These are phyloP conservation scores for Sonneratia alba DNA, from an alignment of 345 rosid genomes.

Conservation along the genomic window DNA sequence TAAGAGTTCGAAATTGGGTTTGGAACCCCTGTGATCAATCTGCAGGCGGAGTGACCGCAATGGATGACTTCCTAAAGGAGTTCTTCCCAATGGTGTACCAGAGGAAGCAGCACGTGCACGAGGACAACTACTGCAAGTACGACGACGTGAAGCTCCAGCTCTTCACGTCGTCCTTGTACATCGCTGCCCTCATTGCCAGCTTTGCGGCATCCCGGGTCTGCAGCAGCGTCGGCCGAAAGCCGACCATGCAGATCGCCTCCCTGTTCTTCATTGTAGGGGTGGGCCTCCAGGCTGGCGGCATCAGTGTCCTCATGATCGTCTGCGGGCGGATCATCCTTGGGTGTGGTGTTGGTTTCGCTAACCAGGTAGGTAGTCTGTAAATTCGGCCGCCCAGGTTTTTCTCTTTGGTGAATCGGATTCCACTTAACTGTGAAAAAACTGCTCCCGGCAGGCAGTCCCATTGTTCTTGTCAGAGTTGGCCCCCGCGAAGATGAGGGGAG, in stretches of 20 bases:
- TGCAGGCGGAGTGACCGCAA: slow-evolving; percentile 80
- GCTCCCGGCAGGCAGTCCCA: slow-evolving; percentile 34
- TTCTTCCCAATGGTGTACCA: slow-evolving; percentile 55
- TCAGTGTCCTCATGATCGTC: slow-evolving; percentile 38
- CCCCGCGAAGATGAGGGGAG: slow-evolving; percentile 32
- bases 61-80: slow-evolving; percentile 63
- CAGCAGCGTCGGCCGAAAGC: slow-evolving; percentile 50
- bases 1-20: slow-evolving; percentile 57
- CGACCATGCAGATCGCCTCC: slow-evolving; percentile 67
- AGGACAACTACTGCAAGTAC: slow-evolving; percentile 73
- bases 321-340: slow-evolving; percentile 59
- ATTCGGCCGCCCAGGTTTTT: no score
- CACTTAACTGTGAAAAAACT: no score
- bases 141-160: slow-evolving; percentile 50
- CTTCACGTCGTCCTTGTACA: slow-evolving; percentile 61
- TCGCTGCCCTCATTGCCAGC: slow-evolving; percentile 63
- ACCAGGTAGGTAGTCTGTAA: slow-evolving; percentile 25
- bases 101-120: slow-evolving; percentile 41
- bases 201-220: slow-evolving; percentile 40
- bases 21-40: background rate
- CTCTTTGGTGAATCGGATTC: no score
- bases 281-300: slow-evolving; percentile 29
- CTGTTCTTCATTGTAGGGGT: slow-evolving; percentile 57
- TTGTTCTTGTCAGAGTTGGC: slow-evolving; percentile 45
- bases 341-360: slow-evolving; percentile 62